Percentiles rank a stretch among this genome's conserved stretches.
These are phyloP conservation scores for Leishmania amazonensis DNA, from an alignment of 208 protist genomes.

Conservation along the genomic window DNA sequence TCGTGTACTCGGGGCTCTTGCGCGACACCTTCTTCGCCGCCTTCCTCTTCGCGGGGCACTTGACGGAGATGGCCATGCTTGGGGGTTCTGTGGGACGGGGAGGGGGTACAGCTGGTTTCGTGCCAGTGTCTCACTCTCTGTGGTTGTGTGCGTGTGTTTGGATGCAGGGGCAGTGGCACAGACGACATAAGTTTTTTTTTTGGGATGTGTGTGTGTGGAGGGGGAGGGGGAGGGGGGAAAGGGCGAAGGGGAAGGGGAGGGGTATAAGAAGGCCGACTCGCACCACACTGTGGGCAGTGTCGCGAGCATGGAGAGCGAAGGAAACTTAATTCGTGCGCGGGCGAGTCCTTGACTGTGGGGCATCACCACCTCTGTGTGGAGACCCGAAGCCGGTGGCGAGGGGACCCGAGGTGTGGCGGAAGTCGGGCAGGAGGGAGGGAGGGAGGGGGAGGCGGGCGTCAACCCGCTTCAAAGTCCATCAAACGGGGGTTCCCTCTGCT, in stretches of 20 bases:
- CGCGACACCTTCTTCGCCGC: constrained; percentile 63
- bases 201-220: neutral
- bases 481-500: neutral
- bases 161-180: neutral
- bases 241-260: no score
- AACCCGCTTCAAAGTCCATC: neutral
- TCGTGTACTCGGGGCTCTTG: constrained; percentile 65
- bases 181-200: neutral
- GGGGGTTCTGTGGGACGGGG: neutral
- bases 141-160: neutral
- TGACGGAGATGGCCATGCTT: constrained; percentile 15
- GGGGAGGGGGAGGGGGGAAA: neutral
- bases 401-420: no score
- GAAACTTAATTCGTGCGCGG: no score
- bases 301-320: no score
- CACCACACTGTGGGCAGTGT: no score
- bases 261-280: no score
- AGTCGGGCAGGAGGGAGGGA: no score
- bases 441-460: neutral
- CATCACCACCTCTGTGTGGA: neutral
- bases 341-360: no score
- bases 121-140: neutral
- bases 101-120: neutral
- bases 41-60: constrained; percentile 35
- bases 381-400: neutral